Conservation (phyloP, 2,329 filamentous ascomycete genomes). For the Rutstroemia sp. region DNA sequence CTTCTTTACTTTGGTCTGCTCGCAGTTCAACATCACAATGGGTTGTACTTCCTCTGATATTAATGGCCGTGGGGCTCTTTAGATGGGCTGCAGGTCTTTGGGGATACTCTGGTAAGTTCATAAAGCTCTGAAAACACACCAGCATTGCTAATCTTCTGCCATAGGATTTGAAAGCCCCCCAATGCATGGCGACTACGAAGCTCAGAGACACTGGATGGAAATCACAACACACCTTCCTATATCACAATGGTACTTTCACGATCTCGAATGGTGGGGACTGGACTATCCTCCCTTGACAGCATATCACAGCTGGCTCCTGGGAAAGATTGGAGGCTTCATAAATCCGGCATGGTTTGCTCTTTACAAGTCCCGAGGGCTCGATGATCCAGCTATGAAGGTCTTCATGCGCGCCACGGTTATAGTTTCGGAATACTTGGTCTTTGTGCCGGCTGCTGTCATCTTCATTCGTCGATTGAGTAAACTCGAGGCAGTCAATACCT, state of each 20-base stretch:
- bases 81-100: conserved; percentile 88
- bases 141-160: conserved; percentile 10
- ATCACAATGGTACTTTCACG: conserved; percentile 96
- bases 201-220: conserved; percentile 98
- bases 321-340: conserved; percentile 73
- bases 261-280: conserved; percentile 93
- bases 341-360: conserved; percentile 84
- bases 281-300: conserved; percentile 97
- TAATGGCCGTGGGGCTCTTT: conserved; percentile 88
- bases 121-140: background rate
- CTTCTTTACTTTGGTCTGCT: conserved; percentile 90
- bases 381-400: conserved; percentile 75
- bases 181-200: conserved; percentile 96
- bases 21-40: conserved; percentile 81
- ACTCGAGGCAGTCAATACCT: conserved; percentile 67
- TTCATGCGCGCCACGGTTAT: conserved; percentile 95
- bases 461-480: conserved; percentile 78
- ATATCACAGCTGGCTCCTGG: conserved; percentile 95
- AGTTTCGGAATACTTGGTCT: conserved; percentile 83
- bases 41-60: conserved; percentile 77
- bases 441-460: conserved; percentile 76
- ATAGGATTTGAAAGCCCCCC: conserved; percentile 72
- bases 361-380: conserved; percentile 70
- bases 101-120: conserved; percentile 77
- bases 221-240: conserved; percentile 82